Base-by-base conservation (phyloP, 2,329 filamentous ascomycete genomes). In the Cyanodermella asteris region DNA sequence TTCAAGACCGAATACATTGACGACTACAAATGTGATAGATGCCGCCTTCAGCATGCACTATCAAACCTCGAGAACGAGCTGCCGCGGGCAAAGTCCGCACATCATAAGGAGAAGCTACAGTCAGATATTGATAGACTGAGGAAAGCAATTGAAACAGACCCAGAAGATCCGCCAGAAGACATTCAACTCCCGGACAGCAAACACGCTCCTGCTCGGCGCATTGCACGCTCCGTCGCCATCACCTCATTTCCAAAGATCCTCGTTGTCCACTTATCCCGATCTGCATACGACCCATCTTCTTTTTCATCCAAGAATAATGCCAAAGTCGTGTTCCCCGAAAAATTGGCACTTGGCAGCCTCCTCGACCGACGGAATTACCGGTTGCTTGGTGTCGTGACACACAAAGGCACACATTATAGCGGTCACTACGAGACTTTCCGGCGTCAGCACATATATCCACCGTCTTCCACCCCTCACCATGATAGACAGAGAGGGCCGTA, bases 351-450 rank as follows among this genome's bases (percentile, higher is more conserved):
- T 3, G 87, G 87, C 1, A 70, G 80, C 1, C 54, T 94, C 13
- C 50, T 87, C 21, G 64, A 74, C 28, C 70, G 74, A 40, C 74
- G 70, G 34, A 73, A 65, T 42, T 97, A 93, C 49, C 78, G 72
- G 38, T 58, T 97, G 5, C 61, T 91, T 1, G 80, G 74, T 8
- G 66, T 91, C 18, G 80, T 97, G 18, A 91, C 78, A 13, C 87
- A 97, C 44, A 91, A 91, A 41, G 87, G 87, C 18, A 90, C 77
- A 33, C 87, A 97, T 45, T 73, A 91, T 42, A 91, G 81, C 39
- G 87, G 87, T 1, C 87, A 97, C 44, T 97, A 97, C 51, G 87
- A 97, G 46, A 84, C 81, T 1, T 94, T 94, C 47, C 65, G 87
- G 17, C 66, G 87, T 18, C 87, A 94, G 47, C 73, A 77, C 30